Conservation (phyloP, 768 basidiomycete species). For the Phylloporus scabripes region DNA sequence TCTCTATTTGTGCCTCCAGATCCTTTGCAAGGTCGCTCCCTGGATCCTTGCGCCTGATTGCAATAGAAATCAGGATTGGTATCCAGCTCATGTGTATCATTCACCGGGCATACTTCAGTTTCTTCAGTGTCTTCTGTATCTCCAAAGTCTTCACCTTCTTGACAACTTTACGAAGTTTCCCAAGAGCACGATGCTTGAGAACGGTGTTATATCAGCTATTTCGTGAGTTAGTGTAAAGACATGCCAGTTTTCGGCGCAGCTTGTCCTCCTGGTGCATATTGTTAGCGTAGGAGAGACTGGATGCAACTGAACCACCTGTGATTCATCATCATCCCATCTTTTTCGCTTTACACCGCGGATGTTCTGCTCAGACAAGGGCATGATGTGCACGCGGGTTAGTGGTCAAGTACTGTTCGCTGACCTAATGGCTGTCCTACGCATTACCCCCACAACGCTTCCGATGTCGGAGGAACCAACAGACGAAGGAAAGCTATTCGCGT, state of each 20-base stretch:
- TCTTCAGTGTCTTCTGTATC: constrained; percentile 77
- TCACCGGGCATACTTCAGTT: constrained; percentile 65
- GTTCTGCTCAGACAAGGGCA: constrained; percentile 6
- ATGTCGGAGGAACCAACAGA: constrained; percentile 37
- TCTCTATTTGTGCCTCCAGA: constrained; percentile 54
- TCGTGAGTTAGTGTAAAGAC: constrained; percentile 23
- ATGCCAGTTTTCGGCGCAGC: constrained; percentile 52
- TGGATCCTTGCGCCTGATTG: constrained; percentile 33
- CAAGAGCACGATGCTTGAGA: constrained; percentile 66
- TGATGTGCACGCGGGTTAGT: background rate
- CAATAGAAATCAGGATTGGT: constrained; percentile 1
- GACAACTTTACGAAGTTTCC: constrained; percentile 65
- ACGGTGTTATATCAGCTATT: constrained; percentile 7
- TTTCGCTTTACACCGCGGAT: constrained; percentile 41
- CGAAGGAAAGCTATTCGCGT: constrained; percentile 45
- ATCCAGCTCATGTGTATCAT: constrained; percentile 17
- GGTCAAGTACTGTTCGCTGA: constrained; percentile 10
- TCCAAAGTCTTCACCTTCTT: constrained; percentile 83
- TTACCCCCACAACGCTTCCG: background rate
- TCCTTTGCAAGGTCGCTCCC: constrained; percentile 38
- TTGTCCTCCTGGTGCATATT: constrained; percentile 33
- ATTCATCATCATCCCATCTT: constrained; percentile 35
- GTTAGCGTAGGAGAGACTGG: background rate
- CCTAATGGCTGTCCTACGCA: constrained; percentile 9
- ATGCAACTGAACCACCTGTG: constrained; percentile 11